Evolutionary conservation across 1,139 yeast species (phyloP).

Genomic region (Scheffersomyces segobiensis): DNA sequence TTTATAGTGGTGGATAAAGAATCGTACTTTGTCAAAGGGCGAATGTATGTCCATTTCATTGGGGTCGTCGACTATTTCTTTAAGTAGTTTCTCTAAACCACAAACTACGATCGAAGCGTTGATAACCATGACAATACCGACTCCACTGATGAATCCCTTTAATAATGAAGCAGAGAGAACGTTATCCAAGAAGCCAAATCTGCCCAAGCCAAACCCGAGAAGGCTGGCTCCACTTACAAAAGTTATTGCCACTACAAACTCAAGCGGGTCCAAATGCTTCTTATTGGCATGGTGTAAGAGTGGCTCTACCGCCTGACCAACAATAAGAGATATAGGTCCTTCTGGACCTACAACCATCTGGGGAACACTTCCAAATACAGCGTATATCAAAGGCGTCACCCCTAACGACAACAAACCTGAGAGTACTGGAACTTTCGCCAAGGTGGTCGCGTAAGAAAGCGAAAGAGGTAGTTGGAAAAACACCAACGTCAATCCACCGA

Average conservation of each 20-base stretch:
- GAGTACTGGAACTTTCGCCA: constrained; percentile 88
- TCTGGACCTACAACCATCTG: constrained; percentile 98
- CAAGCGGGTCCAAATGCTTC: constrained; percentile 52
- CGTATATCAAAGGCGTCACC: constrained; percentile 79
- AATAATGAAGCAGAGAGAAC: constrained; percentile 80
- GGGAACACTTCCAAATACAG: constrained; percentile 87
- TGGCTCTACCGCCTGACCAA: constrained; percentile 89
- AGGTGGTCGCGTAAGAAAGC: constrained; percentile 83
- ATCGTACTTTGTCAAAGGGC: constrained; percentile 68
- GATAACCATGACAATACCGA: constrained; percentile 87
- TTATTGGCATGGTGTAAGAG: constrained; percentile 51
- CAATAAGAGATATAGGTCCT: constrained; percentile 86
- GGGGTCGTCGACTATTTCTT: constrained; percentile 34
- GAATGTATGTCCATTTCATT: constrained; percentile 63
- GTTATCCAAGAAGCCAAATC: constrained; percentile 88
- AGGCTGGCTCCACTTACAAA: constrained; percentile 77
- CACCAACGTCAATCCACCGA: constrained; percentile 87
- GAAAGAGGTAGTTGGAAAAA: constrained; percentile 91
- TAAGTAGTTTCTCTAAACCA: constrained; percentile 54
- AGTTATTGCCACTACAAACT: constrained; percentile 71
- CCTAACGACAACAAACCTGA: constrained; percentile 84
- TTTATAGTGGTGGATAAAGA: constrained; percentile 40
- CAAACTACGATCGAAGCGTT: constrained; percentile 74
- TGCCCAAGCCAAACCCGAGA: constrained; percentile 73
- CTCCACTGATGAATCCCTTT: constrained; percentile 89